Conservation (phyloP, 805 yeast genomes). For the Suhomyces xylopsoci region DNA sequence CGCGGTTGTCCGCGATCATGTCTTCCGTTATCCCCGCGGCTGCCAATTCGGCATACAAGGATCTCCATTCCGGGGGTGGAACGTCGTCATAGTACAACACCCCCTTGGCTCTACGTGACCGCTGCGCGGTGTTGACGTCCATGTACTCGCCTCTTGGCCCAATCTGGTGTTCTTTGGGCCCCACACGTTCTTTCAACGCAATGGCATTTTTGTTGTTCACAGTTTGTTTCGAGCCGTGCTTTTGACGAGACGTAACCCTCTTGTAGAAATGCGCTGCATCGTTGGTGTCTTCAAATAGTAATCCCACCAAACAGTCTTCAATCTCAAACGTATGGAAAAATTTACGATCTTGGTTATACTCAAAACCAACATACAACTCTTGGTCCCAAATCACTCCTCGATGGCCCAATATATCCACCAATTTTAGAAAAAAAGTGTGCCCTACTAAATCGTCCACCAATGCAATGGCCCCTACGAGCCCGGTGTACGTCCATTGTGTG, state of each 20-base stretch:
- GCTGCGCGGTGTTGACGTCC: conserved; percentile 48
- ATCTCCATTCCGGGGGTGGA: conserved; percentile 85
- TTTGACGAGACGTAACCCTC: conserved; percentile 68
- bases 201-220: conserved; percentile 83
- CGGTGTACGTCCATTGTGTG: conserved; percentile 81
- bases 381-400: conserved; percentile 97
- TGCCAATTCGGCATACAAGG: conserved; percentile 68
- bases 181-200: conserved; percentile 56
- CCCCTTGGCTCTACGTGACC: conserved; percentile 56
- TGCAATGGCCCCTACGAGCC: conserved; percentile 81
- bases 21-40: conserved; percentile 80
- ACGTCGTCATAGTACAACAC: conserved; percentile 69
- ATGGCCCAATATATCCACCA: conserved; percentile 79
- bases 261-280: conserved; percentile 88
- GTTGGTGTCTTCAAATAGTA: conserved; percentile 80
- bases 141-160: conserved; percentile 68
- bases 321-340: conserved; percentile 94
- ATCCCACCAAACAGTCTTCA: conserved; percentile 84
- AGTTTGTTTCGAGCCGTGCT: conserved; percentile 85
- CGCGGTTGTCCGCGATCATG: conserved; percentile 83
- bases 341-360: conserved; percentile 89
- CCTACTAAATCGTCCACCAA: conserved; percentile 92
- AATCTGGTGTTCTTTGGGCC: conserved; percentile 21
- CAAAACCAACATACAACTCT: conserved; percentile 83
- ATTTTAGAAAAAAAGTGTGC: conserved; percentile 84